Evolutionary conservation across 495 filamentous ascomycete species (phyloP).

Genomic region (Penicillium verhagenii): DNA sequence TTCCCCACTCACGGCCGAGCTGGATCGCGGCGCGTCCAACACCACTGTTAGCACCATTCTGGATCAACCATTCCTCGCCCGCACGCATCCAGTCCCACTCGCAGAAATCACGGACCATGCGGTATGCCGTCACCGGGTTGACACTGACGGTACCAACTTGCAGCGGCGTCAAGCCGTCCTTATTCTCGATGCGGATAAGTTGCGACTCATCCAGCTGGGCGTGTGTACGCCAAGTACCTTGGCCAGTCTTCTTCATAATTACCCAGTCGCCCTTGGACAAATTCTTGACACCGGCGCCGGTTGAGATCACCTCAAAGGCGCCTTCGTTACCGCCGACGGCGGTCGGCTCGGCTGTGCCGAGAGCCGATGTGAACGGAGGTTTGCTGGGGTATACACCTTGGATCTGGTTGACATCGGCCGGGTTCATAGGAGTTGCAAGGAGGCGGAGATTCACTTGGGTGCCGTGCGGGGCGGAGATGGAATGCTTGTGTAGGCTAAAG

Average conservation of each 20-base stretch:
- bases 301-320: slow-evolving; percentile 76
- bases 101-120: slow-evolving; percentile 86
- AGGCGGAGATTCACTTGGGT: slow-evolving; percentile 67
- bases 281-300: slow-evolving; percentile 55
- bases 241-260: slow-evolving; percentile 73
- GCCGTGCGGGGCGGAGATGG: slow-evolving; percentile 67
- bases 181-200: slow-evolving; percentile 66
- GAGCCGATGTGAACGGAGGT: slow-evolving; percentile 66
- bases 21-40: slow-evolving; percentile 90
- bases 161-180: slow-evolving; percentile 61
- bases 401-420: slow-evolving; percentile 94
- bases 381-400: slow-evolving; percentile 94
- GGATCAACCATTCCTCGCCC: slow-evolving; percentile 77
- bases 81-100: slow-evolving; percentile 51
- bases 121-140: slow-evolving; percentile 90
- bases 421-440: slow-evolving; percentile 90
- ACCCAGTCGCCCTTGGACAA: slow-evolving; percentile 83
- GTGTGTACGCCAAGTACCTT: slow-evolving; percentile 94
- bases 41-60: slow-evolving; percentile 94
- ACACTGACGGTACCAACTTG: slow-evolving; percentile 85
- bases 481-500: slow-evolving; percentile 72
- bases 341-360: slow-evolving; percentile 71
- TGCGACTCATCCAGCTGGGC: slow-evolving; percentile 64
- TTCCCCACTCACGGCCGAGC: slow-evolving; percentile 76
- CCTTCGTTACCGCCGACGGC: slow-evolving; percentile 89